Percentiles rank a stretch among this genome's conserved stretches.
Evolutionary conservation across 78 protist genomes (phyloP).

Genomic region (Polysphondylium violaceum): DNA sequence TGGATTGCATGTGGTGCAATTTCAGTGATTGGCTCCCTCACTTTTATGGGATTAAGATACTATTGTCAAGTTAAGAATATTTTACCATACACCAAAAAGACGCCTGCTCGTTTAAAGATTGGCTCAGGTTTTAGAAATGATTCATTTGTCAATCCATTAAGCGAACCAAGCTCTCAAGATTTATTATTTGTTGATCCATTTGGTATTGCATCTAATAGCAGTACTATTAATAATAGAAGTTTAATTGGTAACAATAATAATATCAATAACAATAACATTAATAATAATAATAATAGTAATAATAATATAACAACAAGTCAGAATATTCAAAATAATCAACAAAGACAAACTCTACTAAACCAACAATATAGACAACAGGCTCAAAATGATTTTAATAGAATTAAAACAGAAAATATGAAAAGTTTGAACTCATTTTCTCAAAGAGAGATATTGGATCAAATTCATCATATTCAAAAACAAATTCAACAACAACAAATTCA

Average conservation of each 20-base stretch:
- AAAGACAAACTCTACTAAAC: no score
- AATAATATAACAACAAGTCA: no score
- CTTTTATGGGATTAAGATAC: conserved; percentile 9
- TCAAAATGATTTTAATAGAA: no score
- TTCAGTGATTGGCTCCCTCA: neutral
- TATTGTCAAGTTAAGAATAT: conserved; percentile 63
- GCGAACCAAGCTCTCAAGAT: conserved; percentile 1
- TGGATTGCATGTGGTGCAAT: conserved; percentile 27
- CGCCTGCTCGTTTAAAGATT: neutral
- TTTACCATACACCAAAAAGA: conserved; percentile 48
- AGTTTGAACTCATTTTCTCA: neutral
- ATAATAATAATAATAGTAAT: no score
- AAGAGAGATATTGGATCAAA: neutral
- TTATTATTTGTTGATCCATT: no score
- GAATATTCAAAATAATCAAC: conserved; percentile 14
- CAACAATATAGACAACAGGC: no score
- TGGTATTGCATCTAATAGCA: neutral
- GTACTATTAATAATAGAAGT: neutral
- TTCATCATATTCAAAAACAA: conserved; percentile 17
- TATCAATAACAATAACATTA: no score
- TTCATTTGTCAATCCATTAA: conserved; percentile 23
- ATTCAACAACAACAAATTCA: conserved; percentile 30
- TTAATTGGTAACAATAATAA: neutral
- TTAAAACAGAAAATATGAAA: no score
- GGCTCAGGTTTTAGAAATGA: conserved; percentile 45